Evolutionary conservation across 2,329 filamentous ascomycete genomes (phyloP).

Genomic region (Ophidiomyces ophidiicola): DNA sequence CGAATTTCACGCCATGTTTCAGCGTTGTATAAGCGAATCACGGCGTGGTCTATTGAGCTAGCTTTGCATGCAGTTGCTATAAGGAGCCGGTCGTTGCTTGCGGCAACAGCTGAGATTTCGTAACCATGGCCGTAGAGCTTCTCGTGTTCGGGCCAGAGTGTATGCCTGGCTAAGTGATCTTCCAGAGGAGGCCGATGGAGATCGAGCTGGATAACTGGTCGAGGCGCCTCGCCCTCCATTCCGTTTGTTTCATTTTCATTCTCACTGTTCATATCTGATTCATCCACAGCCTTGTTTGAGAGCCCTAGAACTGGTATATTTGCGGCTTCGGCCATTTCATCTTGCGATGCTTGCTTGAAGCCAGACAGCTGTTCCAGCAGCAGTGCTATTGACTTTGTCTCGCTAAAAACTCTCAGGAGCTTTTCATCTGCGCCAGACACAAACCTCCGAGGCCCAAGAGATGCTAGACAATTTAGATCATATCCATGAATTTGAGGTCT

Average conservation of each 20-base stretch:
- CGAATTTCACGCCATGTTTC: conserved; percentile 74
- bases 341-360: conserved; percentile 35
- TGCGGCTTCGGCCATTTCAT: conserved; percentile 65
- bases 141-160: conserved; percentile 89
- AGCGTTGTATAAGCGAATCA: conserved; percentile 84
- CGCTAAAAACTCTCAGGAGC: conserved; percentile 85
- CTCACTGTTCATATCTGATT: conserved; percentile 41
- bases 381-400: conserved; percentile 69
- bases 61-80: conserved; percentile 90
- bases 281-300: conserved; percentile 82
- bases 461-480: conserved; percentile 86
- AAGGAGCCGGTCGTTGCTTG: conserved; percentile 59
- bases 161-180: conserved; percentile 77
- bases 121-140: conserved; percentile 98
- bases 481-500: conserved; percentile 96
- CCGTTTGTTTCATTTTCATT: conserved; percentile 37
- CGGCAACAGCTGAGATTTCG: conserved; percentile 79
- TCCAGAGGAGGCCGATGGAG: conserved; percentile 69
- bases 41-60: conserved; percentile 83
- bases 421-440: conserved; percentile 96
- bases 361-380: conserved; percentile 58
- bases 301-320: conserved; percentile 91
- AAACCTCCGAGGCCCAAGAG: conserved; percentile 61
- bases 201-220: conserved; percentile 46
- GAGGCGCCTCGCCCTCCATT: conserved; percentile 14